Conservation (phyloP, 768 basidiomycete species). For the Tremella yokohamensis region DNA sequence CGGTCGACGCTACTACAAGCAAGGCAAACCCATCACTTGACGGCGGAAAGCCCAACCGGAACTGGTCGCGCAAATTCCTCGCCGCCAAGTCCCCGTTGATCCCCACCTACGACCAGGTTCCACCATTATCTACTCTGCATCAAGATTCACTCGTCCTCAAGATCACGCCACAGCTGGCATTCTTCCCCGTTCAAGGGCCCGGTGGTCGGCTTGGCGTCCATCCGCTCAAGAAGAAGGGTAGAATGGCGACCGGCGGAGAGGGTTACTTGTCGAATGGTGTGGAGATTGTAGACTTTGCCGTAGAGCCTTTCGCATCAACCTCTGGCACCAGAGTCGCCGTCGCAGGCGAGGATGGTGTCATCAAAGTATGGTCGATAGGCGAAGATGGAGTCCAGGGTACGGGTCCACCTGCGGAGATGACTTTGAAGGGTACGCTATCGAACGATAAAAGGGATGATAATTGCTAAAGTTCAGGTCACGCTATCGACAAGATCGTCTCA, state of each 20-base stretch:
- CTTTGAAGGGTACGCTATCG: conserved; percentile 40
- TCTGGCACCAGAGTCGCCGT: conserved; percentile 4
- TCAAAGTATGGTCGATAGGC: conserved; percentile 46
- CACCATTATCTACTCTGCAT: conserved; percentile 42
- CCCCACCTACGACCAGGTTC: conserved; percentile 50
- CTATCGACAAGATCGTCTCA: conserved; percentile 47
- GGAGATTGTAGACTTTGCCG: conserved; percentile 48
- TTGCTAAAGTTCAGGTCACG: conserved; percentile 21
- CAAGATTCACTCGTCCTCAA: conserved; percentile 50
- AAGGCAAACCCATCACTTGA: too few relatives aligned
- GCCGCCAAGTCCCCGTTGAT: conserved; percentile 51
- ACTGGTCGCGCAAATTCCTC: conserved; percentile 52
- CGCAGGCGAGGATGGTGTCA: conserved; percentile 49
- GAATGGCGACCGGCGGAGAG: conserved; percentile 43
- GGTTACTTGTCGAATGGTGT: conserved; percentile 41
- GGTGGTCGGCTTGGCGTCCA: conserved; percentile 51
- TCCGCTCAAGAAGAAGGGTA: conserved; percentile 43
- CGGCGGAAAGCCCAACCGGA: conserved; percentile 36
- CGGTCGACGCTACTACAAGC: too few relatives aligned
- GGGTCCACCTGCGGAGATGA: conserved; percentile 25
- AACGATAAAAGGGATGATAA: not conserved
- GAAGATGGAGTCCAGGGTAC: conserved; percentile 28
- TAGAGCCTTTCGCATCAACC: conserved; percentile 5
- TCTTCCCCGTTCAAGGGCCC: conserved; percentile 52
- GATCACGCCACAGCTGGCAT: conserved; percentile 37